phyloP scores from a whole-genome alignment of 2,329 filamentous ascomycete genomes.

The Lecanosticta acicola region DNA sequence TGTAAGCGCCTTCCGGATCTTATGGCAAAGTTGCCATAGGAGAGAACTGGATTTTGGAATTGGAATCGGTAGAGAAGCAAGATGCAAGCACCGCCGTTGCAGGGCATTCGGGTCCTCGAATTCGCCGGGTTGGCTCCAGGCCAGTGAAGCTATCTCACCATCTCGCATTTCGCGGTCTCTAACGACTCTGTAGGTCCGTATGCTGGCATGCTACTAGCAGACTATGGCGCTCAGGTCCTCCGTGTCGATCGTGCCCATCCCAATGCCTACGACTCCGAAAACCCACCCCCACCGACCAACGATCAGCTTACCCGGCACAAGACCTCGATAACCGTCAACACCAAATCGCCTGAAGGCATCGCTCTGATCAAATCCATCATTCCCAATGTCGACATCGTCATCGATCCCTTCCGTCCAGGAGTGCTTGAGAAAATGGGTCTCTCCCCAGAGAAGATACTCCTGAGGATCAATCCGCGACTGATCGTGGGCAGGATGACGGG shows the following conservation, averaged over 20 bases:
- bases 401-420: slow-evolving; percentile 89
- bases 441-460: slow-evolving; percentile 60
- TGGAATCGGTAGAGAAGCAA: no score
- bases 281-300: slow-evolving; percentile 42
- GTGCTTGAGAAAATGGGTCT: slow-evolving; percentile 82
- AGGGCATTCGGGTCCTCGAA: slow-evolving; percentile 58
- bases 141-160: slow-evolving; percentile 22
- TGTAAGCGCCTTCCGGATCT: no score
- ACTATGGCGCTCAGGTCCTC: slow-evolving; percentile 81
- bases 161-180: not conserved
- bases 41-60: no score
- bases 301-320: slow-evolving; percentile 81
- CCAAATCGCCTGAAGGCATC: slow-evolving; percentile 62
- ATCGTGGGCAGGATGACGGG: slow-evolving; percentile 85
- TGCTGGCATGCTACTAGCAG: slow-evolving; percentile 79
- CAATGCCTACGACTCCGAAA: slow-evolving; percentile 34
- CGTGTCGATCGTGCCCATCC: slow-evolving; percentile 66
- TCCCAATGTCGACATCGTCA: slow-evolving; percentile 65
- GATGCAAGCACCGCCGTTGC: slow-evolving; percentile 43
- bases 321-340: slow-evolving; percentile 69
- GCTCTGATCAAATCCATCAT: slow-evolving; percentile 63
- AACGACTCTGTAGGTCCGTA: slow-evolving; percentile 61
- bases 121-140: slow-evolving; percentile 59
- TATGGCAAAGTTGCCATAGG: no score
- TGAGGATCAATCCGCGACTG: slow-evolving; percentile 63